Evolutionary conservation across 2,329 filamentous ascomycete genomes (phyloP), one percentile per base, ranked within the genome.

Genomic region (Gnomoniopsis smithogilvyi): DNA sequence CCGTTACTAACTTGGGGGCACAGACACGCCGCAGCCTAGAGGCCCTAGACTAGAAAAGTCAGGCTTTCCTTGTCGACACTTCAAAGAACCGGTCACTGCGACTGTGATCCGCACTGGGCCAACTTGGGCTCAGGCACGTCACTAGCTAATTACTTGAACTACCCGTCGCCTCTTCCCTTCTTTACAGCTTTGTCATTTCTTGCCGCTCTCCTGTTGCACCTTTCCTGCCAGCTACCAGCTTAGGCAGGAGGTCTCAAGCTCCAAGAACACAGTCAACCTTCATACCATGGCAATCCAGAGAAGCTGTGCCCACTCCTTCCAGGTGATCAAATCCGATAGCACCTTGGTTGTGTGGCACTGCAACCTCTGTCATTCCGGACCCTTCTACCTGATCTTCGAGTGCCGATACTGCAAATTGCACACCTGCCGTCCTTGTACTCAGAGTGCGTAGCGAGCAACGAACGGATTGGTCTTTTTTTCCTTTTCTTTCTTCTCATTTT

Each of bases 371-470:
- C 80, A 84, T 62, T 82, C 81, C 2, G 86, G 85, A 1, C 85
- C 85, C 54, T 82, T 86, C 72, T 88, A 85, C 83, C 82, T 81
- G 72, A 89, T 90, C 67, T 89, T 82, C 64, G 84, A 89, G 71
- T 90, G 87, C 74, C 77, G 80, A 62, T 87, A 87, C 70, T 90
- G 87, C 80, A 85, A 86, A 70, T 73, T 87, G 53, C 85, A 88
- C 72, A 79, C 82, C 33, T 89, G 86, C 70, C 78, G 84, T 54
- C 73, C 78, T 26, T 89, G 86, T 69, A 78, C 79, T 50, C 76
- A 82, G 62, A 76, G 69, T 60, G 73, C 72, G 65, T 79, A 58
- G 65, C 7, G 12, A 21, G 14, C 17, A 33, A 10, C 34, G 10
- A n/a, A 19, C 34, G 15, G 48, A 30, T 4, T 19, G 26, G 11